Evolutionary conservation across 2,329 filamentous ascomycete species (phyloP), one percentile per base, ranked within the genome.

Genomic region (Colletotrichum eleusines): DNA sequence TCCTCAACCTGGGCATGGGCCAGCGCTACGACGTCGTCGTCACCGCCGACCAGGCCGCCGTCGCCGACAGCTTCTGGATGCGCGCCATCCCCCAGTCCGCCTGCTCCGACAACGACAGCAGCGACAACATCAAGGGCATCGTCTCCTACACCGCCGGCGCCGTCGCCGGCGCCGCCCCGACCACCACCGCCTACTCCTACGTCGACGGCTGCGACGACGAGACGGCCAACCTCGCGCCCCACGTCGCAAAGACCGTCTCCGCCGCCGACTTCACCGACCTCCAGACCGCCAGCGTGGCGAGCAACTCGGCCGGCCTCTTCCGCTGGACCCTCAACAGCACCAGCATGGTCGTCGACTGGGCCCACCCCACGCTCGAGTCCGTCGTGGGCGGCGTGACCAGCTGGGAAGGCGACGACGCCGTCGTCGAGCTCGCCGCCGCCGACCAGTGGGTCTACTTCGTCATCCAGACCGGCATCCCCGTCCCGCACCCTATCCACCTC

Each of bases 1-100:
- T 83, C n/a, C 77, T 90, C n/a, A 84, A 80, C 31, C 80, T 90
- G 14, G 83, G 79, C 33, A 83, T 88, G 63, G 87, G 83, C 62
- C 55, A 81, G 72, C 79, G 85, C 3, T 84, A 84, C 74, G 84
- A 87, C 72, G 80, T 87, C 55, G 80, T 85, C 44, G 82, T 87
- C 62, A 78, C 82, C 53, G 85, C 81, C 8, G 78, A 80, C 61
- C 70, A 79, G 63, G 72, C 72, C 5, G 67, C 74, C 16, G 67
- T 78, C 63, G 72, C 75, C 74, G 76, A 78, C 20, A 77, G 81
- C 75, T 88, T 85, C 75, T 88, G 85, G 84, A 79, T 89, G 66
- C 81, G 86, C 0, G 81, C 83, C 3, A 80, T 82, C 3, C 83
- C 83, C 0, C 81, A 85, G 72, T 57, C 72, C 0, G 77, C 77